Evolutionary conservation across 805 yeast genomes (phyloP).

Genomic region (Cyberlindnera meyerae): DNA sequence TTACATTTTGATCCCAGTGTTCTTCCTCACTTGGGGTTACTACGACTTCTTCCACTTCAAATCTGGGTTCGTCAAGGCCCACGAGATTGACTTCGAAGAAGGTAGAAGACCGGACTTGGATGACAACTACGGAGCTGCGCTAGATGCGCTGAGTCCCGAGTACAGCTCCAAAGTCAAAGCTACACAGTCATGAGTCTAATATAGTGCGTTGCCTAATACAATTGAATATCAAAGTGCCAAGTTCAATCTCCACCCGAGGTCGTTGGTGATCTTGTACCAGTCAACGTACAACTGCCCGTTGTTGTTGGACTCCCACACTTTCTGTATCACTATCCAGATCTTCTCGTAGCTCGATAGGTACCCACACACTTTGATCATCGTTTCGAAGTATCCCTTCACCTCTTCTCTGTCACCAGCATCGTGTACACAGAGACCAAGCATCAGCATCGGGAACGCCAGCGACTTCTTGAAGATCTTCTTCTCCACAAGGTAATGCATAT

Average conservation of each 20-base stretch:
- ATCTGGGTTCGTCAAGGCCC: constrained; percentile 33
- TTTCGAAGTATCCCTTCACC: constrained; percentile 25
- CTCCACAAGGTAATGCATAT: constrained; percentile 46
- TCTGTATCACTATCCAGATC: constrained; percentile 33
- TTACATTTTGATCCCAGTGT: constrained; percentile 58
- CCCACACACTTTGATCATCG: constrained; percentile 26
- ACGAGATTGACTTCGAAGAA: constrained; percentile 42
- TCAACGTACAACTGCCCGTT: constrained; percentile 33
- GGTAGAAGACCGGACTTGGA: constrained; percentile 43
- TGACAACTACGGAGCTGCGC: constrained; percentile 6
- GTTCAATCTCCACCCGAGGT: constrained; percentile 36
- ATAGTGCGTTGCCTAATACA: background rate
- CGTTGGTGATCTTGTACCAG: constrained; percentile 37
- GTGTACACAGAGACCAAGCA: constrained; percentile 31
- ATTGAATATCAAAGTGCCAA: constrained; percentile 17
- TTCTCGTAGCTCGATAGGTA: constrained; percentile 31
- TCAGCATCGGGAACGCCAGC: constrained; percentile 36
- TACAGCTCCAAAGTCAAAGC: too few relatives aligned
- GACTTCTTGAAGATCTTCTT: constrained; percentile 44
- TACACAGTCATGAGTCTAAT: background rate
- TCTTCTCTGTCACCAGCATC: constrained; percentile 21
- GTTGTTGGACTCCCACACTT: constrained; percentile 35
- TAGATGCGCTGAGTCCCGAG: background rate
- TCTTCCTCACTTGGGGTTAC: constrained; percentile 39
- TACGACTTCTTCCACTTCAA: constrained; percentile 38